These are phyloP conservation scores for Didymella lethalis DNA, from an alignment of 2,329 filamentous ascomycete species.

Conservation along the genomic window DNA sequence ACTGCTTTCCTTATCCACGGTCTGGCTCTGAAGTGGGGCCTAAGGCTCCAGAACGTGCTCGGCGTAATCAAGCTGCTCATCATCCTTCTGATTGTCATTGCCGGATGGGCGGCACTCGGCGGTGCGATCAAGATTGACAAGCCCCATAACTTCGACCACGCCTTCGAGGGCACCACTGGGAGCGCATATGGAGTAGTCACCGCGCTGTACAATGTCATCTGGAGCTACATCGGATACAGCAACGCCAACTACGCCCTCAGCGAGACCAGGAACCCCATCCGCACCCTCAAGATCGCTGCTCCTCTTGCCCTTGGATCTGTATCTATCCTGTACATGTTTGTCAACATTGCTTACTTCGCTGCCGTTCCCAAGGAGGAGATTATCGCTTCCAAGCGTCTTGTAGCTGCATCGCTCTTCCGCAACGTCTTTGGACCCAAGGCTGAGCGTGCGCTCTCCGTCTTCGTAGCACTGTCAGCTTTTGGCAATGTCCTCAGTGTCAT, in stretches of 20 bases:
- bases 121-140: slow-evolving; percentile 66
- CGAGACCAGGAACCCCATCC: slow-evolving; percentile 71
- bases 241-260: slow-evolving; percentile 73
- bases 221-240: slow-evolving; percentile 73
- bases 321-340: slow-evolving; percentile 69
- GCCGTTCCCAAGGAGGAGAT: slow-evolving; percentile 66
- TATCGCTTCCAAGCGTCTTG: slow-evolving; percentile 60
- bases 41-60: slow-evolving; percentile 71
- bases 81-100: slow-evolving; percentile 70
- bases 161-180: slow-evolving; percentile 71
- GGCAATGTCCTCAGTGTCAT: slow-evolving; percentile 73
- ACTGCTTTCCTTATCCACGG: slow-evolving; percentile 72
- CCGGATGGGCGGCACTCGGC: slow-evolving; percentile 68
- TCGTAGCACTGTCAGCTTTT: slow-evolving; percentile 72
- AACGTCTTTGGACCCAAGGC: slow-evolving; percentile 62
- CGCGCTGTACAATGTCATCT: slow-evolving; percentile 75
- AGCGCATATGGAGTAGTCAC: slow-evolving; percentile 73
- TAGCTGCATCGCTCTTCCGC: slow-evolving; percentile 66
- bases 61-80: slow-evolving; percentile 72
- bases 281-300: slow-evolving; percentile 71
- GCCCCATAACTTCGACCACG: slow-evolving; percentile 68
- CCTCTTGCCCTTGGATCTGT: slow-evolving; percentile 67
- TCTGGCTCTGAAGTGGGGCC: slow-evolving; percentile 68
- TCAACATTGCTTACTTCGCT: slow-evolving; percentile 73
- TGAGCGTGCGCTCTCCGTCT: slow-evolving; percentile 68